These are phyloP conservation scores for Phytophthora sansomeana DNA, from an alignment of 352 stramenopile species.

Conservation along the genomic window DNA sequence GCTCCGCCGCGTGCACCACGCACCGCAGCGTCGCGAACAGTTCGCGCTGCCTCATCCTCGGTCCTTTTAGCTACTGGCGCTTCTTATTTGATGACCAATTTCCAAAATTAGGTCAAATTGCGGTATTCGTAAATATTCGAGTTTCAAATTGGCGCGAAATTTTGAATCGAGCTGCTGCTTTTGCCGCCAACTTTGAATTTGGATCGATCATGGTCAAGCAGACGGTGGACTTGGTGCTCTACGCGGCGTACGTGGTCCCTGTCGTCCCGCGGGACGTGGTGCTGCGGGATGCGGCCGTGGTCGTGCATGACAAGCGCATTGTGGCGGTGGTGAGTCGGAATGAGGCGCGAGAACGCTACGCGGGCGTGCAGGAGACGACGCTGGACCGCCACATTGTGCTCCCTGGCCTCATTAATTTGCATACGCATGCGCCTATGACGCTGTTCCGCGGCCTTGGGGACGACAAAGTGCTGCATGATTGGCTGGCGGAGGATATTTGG, in stretches of 20 bases:
- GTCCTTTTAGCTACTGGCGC: constrained; percentile 2
- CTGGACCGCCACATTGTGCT: constrained; percentile 74
- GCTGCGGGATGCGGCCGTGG: constrained; percentile 69
- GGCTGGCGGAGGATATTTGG: constrained; percentile 84
- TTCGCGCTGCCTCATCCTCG: constrained; percentile 48
- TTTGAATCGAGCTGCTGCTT: constrained; percentile 2
- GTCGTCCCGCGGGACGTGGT: constrained; percentile 74
- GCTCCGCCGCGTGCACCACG: constrained; percentile 60
- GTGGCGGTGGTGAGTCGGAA: constrained; percentile 63
- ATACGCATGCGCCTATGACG: constrained; percentile 86
- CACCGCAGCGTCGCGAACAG: constrained; percentile 61
- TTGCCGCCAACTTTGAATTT: constrained; percentile 8
- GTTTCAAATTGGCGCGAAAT: constrained; percentile 11
- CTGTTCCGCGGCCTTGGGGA: constrained; percentile 83
- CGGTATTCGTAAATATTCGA: not conserved
- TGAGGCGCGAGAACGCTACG: constrained; percentile 58
- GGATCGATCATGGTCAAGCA: constrained; percentile 14
- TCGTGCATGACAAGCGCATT: constrained; percentile 64
- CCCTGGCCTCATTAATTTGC: constrained; percentile 82
- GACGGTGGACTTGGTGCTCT: constrained; percentile 67
- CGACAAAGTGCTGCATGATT: constrained; percentile 81
- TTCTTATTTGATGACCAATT: not conserved
- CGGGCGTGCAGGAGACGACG: constrained; percentile 38
- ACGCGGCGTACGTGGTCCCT: constrained; percentile 74
- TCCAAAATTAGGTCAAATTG: not conserved